Evolutionary conservation across 495 filamentous ascomycete genomes (phyloP), one percentile per base, ranked within the genome.

Genomic region (Xylaria castorea): DNA sequence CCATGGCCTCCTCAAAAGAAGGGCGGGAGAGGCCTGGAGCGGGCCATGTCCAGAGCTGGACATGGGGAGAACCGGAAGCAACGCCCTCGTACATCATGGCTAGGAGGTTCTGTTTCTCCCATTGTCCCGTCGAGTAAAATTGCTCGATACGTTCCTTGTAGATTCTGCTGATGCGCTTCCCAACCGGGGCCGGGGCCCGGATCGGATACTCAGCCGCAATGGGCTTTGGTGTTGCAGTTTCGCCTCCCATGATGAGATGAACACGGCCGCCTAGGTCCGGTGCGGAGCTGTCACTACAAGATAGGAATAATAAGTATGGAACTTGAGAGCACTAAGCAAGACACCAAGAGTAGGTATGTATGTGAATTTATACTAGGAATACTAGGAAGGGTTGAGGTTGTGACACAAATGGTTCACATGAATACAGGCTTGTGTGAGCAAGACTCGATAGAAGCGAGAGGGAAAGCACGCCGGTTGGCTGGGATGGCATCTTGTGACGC

Each of bases 1-100:
- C 91, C 44, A 91, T 92, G 22, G 95, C 96, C 48, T 98, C 94
- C 69, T 95, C 80, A 83, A 99, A 99, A n/a, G 92, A 89, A 18
- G 97, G 96, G 27, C 96, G 89, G 48, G 87, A 84, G 50, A 93
- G 90, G 76, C 91, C 83, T 0, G 95, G 95, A 14, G 92, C 92
- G 18, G 92, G 91, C 87, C 95, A 98, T 50, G 96, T 93, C 63
- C 87, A 93, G 62, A 99, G 91, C 81, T 92, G 93, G 74, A 98
- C 91, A 78, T 94, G 85, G 32, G 93, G 88, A 74, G 90, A 79
- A 74, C 92, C 93, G 16, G 90, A 91, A 51, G 86, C 89, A 48
- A 90, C 86, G 34, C 87, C 93, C 82, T 97, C 92, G 76, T 90
- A 87, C 81, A 94, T 88, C 83, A 94, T 95, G 58, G 90, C 87